Evolutionary conservation across 768 basidiomycete genomes (phyloP), one percentile per base, ranked within the genome.

Genomic region (Tricholomella constricta): DNA sequence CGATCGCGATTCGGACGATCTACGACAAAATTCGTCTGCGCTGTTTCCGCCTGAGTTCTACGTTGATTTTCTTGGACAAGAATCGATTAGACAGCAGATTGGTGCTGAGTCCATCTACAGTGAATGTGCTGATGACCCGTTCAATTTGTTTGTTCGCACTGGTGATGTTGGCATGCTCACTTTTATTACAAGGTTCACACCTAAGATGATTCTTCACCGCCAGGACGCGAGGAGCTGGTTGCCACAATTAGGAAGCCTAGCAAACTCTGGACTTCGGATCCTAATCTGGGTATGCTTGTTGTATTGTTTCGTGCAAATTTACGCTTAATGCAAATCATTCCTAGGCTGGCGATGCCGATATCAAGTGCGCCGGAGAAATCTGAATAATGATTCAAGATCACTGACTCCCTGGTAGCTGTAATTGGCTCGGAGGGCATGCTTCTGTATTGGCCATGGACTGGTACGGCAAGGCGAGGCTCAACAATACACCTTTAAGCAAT

Each of bases 131-230:
- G 48, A 76, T 52, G 60, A 77, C 0, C 75, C 79, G 0, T 76
- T 15, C n/a, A 34, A 47, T 27, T 44, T 75, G 17, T 82, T 87
- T 59, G 54, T 31, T 2, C 69, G 52, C 35, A 86, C 85, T 0
- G 86, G 84, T 20, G 86, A 87, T 66, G 82, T 83, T 51, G 49
- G 78, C 57, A n/a, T n/a, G n/a, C n/a, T n/a, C n/a, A n/a, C n/a
- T n/a, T n/a, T n/a, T n/a, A n/a, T n/a, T n/a, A n/a, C n/a, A n/a
- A n/a, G n/a, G n/a, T n/a, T n/a, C 22, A 1, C 6, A 6, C 12
- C 53, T 26, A n/a, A 27, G 15, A 9, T 19, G 22, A 15, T 26
- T n/a, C 22, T n/a, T n/a, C 27, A 35, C 19, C 1, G 5, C 43
- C 26, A 81, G 79, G 81, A 81, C 61, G 82, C 83, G n/a, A 67